A percentile compares a stretch with the other conserved stretches of the same genome.
These are phyloP conservation scores for Austroboletus rostrupii DNA, from an alignment of 1,284 basidiomycete species.

Conservation along the genomic window DNA sequence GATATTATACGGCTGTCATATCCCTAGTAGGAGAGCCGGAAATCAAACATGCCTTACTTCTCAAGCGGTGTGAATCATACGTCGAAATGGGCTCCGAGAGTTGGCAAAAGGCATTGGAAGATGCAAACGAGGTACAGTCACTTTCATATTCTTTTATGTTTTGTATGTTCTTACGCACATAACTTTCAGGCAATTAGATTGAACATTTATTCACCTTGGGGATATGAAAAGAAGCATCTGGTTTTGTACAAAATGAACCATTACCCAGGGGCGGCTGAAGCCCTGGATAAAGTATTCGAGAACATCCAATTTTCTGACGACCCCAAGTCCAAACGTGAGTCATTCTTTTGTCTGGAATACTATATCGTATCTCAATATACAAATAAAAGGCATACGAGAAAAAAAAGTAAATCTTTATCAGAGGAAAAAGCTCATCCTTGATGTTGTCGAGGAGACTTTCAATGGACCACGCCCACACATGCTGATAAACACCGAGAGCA, in stretches of 20 bases:
- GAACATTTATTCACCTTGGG: slow-evolving; percentile 1
- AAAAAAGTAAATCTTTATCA: background rate
- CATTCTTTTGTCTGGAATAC: background rate
- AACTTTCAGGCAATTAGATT: slow-evolving; percentile 3
- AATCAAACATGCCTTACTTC: background rate
- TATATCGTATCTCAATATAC: background rate
- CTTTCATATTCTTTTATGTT: background rate
- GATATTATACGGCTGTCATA: slow-evolving; percentile 2
- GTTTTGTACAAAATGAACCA: background rate
- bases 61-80: slow-evolving; percentile 4
- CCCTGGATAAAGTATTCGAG: slow-evolving; percentile 1
- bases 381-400: background rate
- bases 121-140: slow-evolving; percentile 3
- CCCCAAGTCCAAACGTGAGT: background rate
- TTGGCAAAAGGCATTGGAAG: background rate
- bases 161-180: background rate
- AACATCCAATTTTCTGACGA: background rate
- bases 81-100: background rate
- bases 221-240: background rate
- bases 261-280: slow-evolving; percentile 5
- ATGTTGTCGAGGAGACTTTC: background rate
- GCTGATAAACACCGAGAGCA: slow-evolving; percentile 6
- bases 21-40: slow-evolving; percentile 1
- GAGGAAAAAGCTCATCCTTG: background rate
- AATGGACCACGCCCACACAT: slow-evolving; percentile 1